Percentiles rank a stretch among this genome's conserved stretches.
phyloP scores from a whole-genome alignment of 2,329 filamentous ascomycete genomes.

The Monosporascus cannonballus region DNA sequence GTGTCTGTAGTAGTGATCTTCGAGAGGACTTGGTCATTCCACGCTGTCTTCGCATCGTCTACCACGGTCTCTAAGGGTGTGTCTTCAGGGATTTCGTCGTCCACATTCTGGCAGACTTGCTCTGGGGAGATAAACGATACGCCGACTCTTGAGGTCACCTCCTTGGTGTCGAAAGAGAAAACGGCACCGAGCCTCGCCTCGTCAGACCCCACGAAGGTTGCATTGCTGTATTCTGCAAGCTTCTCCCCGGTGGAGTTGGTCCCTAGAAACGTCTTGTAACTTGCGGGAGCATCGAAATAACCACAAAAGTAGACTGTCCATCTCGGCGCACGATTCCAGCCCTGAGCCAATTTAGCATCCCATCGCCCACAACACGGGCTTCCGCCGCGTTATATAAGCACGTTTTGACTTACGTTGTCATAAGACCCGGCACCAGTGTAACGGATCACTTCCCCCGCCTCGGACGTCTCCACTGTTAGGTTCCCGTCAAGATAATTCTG shows the following conservation, averaged over 20 bases:
- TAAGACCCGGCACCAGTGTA: slow-evolving; percentile 59
- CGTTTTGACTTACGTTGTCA: slow-evolving; percentile 42
- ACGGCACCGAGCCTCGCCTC: slow-evolving; percentile 41
- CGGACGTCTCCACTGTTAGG: slow-evolving; percentile 44
- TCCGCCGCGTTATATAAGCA: neutral
- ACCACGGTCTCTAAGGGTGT: slow-evolving; percentile 39
- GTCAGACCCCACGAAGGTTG: slow-evolving; percentile 26
- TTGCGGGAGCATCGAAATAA: slow-evolving; percentile 43
- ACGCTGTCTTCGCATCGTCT: slow-evolving; percentile 41
- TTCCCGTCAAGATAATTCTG: slow-evolving; percentile 57
- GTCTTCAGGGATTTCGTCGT: slow-evolving; percentile 46
- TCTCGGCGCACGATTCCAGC: slow-evolving; percentile 58
- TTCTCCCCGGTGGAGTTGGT: slow-evolving; percentile 23
- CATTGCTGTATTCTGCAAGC: slow-evolving; percentile 27
- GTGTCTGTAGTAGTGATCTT: slow-evolving; percentile 57
- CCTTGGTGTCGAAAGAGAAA: slow-evolving; percentile 44
- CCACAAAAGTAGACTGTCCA: slow-evolving; percentile 62
- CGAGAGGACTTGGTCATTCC: slow-evolving; percentile 57
- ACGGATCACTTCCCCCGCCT: slow-evolving; percentile 26
- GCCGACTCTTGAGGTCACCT: slow-evolving; percentile 54
- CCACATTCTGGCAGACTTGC: slow-evolving; percentile 53
- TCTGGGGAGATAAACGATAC: slow-evolving; percentile 61
- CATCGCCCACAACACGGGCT: neutral
- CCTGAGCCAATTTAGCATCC: slow-evolving; percentile 22
- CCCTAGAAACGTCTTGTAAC: slow-evolving; percentile 39